Conservation (phyloP, 1,139 yeast species). For the Yamadazyma aaseri region DNA sequence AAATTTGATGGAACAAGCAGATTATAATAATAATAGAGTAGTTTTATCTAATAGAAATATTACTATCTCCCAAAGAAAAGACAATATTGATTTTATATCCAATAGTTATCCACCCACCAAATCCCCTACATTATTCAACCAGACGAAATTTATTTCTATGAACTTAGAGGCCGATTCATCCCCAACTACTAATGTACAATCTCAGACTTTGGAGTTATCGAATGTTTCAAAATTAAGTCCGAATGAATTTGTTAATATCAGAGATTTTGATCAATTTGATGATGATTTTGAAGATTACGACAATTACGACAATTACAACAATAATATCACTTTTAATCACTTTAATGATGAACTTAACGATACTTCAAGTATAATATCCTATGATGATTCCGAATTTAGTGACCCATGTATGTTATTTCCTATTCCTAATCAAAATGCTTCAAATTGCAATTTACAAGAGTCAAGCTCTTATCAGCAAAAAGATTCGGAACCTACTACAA, state of each 20-base stretch:
- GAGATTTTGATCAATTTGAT: slow-evolving; percentile 7
- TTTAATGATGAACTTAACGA: slow-evolving; percentile 5
- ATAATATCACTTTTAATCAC: too few relatives aligned
- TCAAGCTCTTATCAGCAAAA: too few relatives aligned
- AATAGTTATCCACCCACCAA: slow-evolving; percentile 10
- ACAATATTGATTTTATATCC: neutral
- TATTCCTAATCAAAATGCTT: too few relatives aligned
- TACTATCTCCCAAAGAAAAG: slow-evolving; percentile 3
- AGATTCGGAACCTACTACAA: neutral
- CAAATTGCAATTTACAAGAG: too few relatives aligned
- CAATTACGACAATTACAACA: too few relatives aligned
- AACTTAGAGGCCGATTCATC: neutral
- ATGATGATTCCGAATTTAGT: neutral
- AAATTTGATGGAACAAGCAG: slow-evolving; percentile 27
- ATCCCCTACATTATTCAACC: slow-evolving; percentile 1
- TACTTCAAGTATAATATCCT: slow-evolving; percentile 4
- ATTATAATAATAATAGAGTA: slow-evolving; percentile 20
- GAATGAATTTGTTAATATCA: slow-evolving; percentile 10
- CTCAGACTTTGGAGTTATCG: too few relatives aligned
- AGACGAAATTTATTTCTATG: slow-evolving; percentile 5
- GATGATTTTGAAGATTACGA: too few relatives aligned
- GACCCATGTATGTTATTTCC: neutral
- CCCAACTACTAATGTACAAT: neutral
- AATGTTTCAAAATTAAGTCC: neutral
- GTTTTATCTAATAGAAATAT: slow-evolving; percentile 7